Evolutionary conservation across 73 alveolate species (phyloP), one percentile per base, ranked within the genome.

Genomic region (Paramecium bursaria): DNA sequence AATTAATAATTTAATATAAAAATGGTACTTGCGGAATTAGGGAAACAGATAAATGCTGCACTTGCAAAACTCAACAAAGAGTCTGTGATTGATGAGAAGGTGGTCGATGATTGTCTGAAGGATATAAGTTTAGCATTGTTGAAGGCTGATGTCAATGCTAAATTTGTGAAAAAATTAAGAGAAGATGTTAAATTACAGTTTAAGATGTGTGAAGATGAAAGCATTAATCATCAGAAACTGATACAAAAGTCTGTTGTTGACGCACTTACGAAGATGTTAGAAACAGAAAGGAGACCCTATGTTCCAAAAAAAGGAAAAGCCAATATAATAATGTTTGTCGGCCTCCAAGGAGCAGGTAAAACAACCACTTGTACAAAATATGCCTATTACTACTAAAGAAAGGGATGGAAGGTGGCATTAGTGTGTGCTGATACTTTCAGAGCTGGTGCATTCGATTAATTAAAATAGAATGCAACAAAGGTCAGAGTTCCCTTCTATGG

Each of bases 391-490:
- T 97, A 95, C 90, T 92, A 95, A 87, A 94, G 96, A 74, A 97
- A 94, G 74, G 99, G 99, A 14, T 96, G 98, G 98, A 90, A 92
- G 80, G 98, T 94, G 9, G 99, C 97, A 4, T 91, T 96, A 51
- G 99, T 96, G 6, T 95, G 99, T 60, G 99, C 99, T 21, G 99
- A 98, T 90, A 97, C 99, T 25, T 98, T 98, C 96, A 93, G 99
- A 88, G 99, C 99, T 39, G 99, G 99, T 33, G 99, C 99, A 23
- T 98, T 98, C 74, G 99, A 98, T 91, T 98, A 98, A 93, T 92
- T 98, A 86, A 96, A 95, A 88, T 98, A 97, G 92, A 98, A 96
- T 79, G 99, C 99, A 35, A 95, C 99, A 25, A 98, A 95, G 93
- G 92, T 90, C 15, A 75, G 92, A 60, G 90, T 90, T 14, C 95